phyloP scores from a whole-genome alignment of 257 asterid species.

The Penstemon newberryi region DNA sequence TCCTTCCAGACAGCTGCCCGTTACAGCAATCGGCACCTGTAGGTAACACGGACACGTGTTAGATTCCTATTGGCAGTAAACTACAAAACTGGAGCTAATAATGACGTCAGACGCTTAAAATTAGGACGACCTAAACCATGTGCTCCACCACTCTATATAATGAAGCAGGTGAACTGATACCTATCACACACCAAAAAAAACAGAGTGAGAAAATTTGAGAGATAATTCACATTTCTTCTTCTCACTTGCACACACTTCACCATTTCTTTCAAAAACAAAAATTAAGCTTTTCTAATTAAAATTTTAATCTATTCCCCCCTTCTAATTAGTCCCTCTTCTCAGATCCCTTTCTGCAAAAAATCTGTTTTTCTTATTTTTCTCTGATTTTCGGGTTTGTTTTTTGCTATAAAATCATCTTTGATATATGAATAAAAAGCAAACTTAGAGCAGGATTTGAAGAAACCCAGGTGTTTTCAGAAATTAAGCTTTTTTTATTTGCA shows the following conservation, averaged over 20 bases:
- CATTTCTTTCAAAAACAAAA: not conserved
- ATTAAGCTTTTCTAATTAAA: not conserved
- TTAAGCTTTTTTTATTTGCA: not conserved
- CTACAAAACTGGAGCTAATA: no score
- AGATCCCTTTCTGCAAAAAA: conserved; percentile 25
- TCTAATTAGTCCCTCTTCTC: conserved; percentile 8
- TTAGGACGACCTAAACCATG: not conserved
- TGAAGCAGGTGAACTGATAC: not conserved
- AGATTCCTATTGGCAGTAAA: no score
- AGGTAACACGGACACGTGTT: no score
- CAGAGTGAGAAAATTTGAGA: conserved; percentile 25
- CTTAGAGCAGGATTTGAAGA: conserved; percentile 8
- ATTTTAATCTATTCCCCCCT: not conserved
- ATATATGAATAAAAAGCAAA: not conserved
- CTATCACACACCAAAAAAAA: not conserved
- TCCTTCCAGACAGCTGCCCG: no score
- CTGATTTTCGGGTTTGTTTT: conserved; percentile 10
- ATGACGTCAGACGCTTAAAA: no score
- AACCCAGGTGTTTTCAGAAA: conserved; percentile 22
- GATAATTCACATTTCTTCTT: conserved; percentile 17
- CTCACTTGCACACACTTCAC: conserved; percentile 30
- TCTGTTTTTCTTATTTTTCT: conserved; percentile 10
- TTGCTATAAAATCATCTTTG: not conserved
- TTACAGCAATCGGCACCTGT: no score
- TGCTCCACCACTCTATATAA: conserved; percentile 1